These are phyloP conservation scores for Sporothrix inflata DNA, from an alignment of 2,329 filamentous ascomycete species.

Conservation along the genomic window DNA sequence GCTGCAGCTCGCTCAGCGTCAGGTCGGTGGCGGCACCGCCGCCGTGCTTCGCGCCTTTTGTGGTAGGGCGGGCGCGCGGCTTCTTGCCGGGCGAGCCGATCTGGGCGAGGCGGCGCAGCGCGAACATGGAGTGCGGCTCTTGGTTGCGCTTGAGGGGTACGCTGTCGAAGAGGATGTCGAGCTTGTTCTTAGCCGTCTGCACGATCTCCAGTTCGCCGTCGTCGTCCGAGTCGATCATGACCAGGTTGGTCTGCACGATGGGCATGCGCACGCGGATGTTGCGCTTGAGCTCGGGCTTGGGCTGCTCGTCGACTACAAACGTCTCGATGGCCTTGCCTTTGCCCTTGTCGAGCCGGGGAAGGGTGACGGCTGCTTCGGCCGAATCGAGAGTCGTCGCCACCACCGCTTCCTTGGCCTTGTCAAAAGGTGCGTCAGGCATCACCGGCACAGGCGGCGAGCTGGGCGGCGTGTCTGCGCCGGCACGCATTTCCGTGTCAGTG, in stretches of 20 bases:
- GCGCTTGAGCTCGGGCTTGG: conserved; percentile 44
- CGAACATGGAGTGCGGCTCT: conserved; percentile 66
- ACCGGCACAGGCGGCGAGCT: conserved; percentile 62
- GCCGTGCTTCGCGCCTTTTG: conserved; percentile 14
- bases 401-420: conserved; percentile 4
- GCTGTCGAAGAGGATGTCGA: conserved; percentile 70
- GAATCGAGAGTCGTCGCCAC: not conserved
- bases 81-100: conserved; percentile 62
- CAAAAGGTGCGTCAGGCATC: not conserved
- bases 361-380: not conserved
- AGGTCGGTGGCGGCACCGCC: conserved; percentile 36
- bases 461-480: conserved; percentile 59
- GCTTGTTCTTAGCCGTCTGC: conserved; percentile 52
- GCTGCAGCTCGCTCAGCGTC: conserved; percentile 58
- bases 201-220: conserved; percentile 67
- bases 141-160: conserved; percentile 65
- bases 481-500: conserved; percentile 46
- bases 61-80: conserved; percentile 31
- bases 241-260: conserved; percentile 43
- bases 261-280: conserved; percentile 55
- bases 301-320: conserved; percentile 36
- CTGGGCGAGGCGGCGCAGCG: conserved; percentile 74
- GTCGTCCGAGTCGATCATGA: conserved; percentile 47
- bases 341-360: not conserved
- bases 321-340: conserved; percentile 45